Evolutionary conservation across 2,329 filamentous ascomycete species (phyloP), one percentile per base, ranked within the genome.

Genomic region (Claviceps purpurea): DNA sequence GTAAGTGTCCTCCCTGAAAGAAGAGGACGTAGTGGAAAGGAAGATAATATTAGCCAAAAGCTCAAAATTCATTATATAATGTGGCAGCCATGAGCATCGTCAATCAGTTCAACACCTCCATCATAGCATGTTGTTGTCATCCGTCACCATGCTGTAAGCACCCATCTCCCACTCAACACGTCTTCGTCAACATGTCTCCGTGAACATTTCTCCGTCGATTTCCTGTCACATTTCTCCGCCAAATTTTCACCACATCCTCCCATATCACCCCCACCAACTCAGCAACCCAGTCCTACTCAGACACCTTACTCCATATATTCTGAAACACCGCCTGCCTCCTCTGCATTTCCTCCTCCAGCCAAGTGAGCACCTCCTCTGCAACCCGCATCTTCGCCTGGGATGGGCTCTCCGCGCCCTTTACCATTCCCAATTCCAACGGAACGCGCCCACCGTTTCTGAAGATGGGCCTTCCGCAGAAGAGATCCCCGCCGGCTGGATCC

Each of bases 291-390:
- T 3, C 20, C 20, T 14, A 13, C 10, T 43, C 41, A 24, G 20
- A 38, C 6, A 46, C 50, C n/a, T 16, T 6, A 13, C 45, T 38
- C 52, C 52, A 57, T 11, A 53, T 20, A 24, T 39, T 50, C 16
- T 47, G 18, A 45, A 53, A 47, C 6, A 49, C 16, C 4, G 40
- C 53, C 4, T 52, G 24, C 46, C 59, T 56, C 20, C 2, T 47
- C 49, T 51, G 46, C 10, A 56, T 49, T 51, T 65, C 56, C 43
- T 58, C 56, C 50, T 61, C 51, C 34, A 78, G 54, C 59, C 65
- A 68, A 5, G 40, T 55, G 14, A 76, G 56, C 2, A 77, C 59
- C 37, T 58, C 55, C 55, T 68, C 64, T 0, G 73, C 71, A 3
- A 77, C 59, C 51, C 59, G 60, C 54, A 69, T 62, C 56, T 62